A percentile compares a stretch with the other conserved stretches of the same genome.
Evolutionary conservation across 805 yeast genomes (phyloP).

Genomic region (Yamadazyma nakazawae): DNA sequence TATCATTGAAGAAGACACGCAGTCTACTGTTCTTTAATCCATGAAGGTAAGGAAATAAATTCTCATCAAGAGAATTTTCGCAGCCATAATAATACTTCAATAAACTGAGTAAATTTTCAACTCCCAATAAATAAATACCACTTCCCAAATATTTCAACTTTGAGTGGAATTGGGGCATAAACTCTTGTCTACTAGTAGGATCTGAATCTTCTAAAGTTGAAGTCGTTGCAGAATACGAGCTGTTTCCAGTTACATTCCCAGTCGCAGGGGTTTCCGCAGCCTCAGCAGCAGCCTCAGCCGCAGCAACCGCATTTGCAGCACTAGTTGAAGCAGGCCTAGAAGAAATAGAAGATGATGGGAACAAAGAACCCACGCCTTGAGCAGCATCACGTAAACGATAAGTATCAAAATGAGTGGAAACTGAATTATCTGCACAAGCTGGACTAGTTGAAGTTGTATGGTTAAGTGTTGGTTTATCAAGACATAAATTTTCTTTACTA

Average conservation of each 20-base stretch:
- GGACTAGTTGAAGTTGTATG: too few relatives aligned
- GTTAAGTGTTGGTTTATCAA: neutral
- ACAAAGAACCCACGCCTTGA: neutral
- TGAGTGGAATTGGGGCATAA: constrained; percentile 3
- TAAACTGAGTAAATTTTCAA: constrained; percentile 14
- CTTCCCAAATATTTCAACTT: constrained; percentile 2
- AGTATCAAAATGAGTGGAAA: neutral
- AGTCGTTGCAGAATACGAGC: neutral
- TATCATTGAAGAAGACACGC: constrained; percentile 25
- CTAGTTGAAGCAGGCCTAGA: neutral
- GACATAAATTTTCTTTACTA: constrained; percentile 8
- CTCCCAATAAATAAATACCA: constrained; percentile 4
- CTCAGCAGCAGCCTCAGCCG: neutral
- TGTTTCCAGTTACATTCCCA: neutral
- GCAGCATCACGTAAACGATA: neutral
- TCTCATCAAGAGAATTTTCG: constrained; percentile 8
- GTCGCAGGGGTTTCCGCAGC: constrained; percentile 2
- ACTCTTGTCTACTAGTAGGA: neutral
- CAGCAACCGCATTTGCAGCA: neutral
- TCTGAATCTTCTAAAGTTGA: neutral
- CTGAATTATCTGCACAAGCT: neutral
- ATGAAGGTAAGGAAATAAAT: constrained; percentile 35
- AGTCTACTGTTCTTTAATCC: constrained; percentile 27
- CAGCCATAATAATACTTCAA: constrained; percentile 17
- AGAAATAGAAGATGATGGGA: neutral